Base-by-base conservation (phyloP, 768 basidiomycete species). In the Suillus sp. region DNA sequence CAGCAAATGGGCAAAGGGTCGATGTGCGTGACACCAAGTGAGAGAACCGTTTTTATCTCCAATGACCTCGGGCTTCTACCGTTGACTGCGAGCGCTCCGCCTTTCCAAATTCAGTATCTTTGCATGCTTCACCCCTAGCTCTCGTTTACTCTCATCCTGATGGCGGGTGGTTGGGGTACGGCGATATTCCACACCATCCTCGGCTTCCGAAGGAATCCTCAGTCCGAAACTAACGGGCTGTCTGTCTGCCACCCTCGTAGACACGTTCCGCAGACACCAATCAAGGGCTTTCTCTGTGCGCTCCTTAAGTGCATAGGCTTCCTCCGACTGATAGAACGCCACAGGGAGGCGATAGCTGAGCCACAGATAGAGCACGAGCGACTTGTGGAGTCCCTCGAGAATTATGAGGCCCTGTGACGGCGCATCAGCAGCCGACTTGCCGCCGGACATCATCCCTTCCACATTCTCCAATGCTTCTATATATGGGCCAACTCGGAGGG, bases 321-420 rank as follows among this genome's bases (percentile, higher is more conserved):
- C 73, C 7, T 77, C 71, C 37, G 81, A 77, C n/a, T 90, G 80
- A 4, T 83, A 74, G 72, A 91, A 98, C 9, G 87, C 80, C 59
- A 93, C 79, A 0, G 85, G 80, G 63, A 85, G 81, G 43, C 95
- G 88, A 72, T 85, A 88, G 22, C 82, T 80, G 66, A 95, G 80
- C 96, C 96, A 99, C 56, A 94, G 78, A 75, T 98, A 98, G 25
- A 90, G 68, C 16, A 89, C 87, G 34, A 93, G 69, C 35, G 85
- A 77, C 69, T 89, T 90, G 76, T 99, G 95, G 64, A 93, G 75
- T 6, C 82, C 79, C 74, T 98, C 96, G 53, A 98, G 74, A n/a
- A 62, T 65, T 40, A 47, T 67, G 50, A 75, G 55, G 2, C 71
- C 71, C 0, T 66, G 64, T 48, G 53, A 7, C 42, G 51, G 14